Base-by-base conservation (phyloP, 2,329 filamentous ascomycete species). In the Apiospora rasikravindrae region DNA sequence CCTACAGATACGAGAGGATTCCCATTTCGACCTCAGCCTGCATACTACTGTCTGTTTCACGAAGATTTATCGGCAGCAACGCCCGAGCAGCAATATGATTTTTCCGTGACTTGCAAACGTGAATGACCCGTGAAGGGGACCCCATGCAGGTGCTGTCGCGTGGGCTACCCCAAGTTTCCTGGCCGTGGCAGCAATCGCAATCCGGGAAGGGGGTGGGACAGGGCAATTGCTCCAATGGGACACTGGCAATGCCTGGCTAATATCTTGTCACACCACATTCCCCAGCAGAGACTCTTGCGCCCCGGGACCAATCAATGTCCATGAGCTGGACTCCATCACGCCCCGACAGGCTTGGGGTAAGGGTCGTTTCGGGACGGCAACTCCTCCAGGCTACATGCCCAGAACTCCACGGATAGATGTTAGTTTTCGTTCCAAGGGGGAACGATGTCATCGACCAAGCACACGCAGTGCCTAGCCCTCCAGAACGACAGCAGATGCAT, bases 401-500 rank as follows among this genome's bases (percentile, higher is more conserved):
- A 64, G 57, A 37, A 64, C 19, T 37, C 33, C 33, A 40, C 33
- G 57, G 57, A 64, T 26, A 33, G 33, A 26, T 26, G 33, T 33
- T 64, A 64, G 57, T 64, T 64, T 64, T 64, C 57, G 57, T 40
- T n/a, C 22, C 57, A n/a, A 64, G 33, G 57, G 57, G 67, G 40
- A 10, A 68, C 26, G 24, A 68, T 68, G 67, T 68, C 67, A 68
- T 68, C 26, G 67, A 19, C 67, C 42, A 68, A 49, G 67, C 33
- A 68, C 42, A 68, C 29, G 29, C 19, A 22, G 29, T 24, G 57
- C 33, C 57, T 64, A 64, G 57, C 57, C 57, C 67, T 47, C 42
- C 22, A 45, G 29, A 40, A 29, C 42, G 67, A 68, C 29, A 68
- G 26, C 45, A 45, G 24, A 49, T 49, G 67, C 70, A 69, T 64